Percentiles rank a stretch among this genome's conserved stretches.
Evolutionary conservation across 2,329 filamentous ascomycete species (phyloP).

Genomic region (Talaromyces marneffei): DNA sequence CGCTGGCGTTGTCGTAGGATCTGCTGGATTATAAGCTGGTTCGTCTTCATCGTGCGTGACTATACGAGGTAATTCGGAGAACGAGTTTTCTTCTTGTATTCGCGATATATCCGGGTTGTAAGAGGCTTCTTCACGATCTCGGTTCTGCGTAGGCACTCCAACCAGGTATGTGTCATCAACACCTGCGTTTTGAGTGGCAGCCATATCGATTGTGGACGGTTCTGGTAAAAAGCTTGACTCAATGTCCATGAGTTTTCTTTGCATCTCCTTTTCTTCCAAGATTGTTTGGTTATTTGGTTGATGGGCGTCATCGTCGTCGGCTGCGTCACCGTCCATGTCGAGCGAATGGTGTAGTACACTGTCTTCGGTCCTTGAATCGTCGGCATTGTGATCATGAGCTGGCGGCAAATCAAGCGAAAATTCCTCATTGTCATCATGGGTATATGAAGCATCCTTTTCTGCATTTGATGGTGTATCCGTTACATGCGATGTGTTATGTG

Average conservation of each 20-base stretch:
- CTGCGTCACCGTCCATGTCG: conserved; percentile 15
- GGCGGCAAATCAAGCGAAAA: not conserved
- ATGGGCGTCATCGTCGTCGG: conserved; percentile 24
- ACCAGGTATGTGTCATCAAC: conserved; percentile 43
- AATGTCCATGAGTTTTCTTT: conserved; percentile 54
- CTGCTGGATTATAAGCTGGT: conserved; percentile 4
- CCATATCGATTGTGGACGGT: conserved; percentile 40
- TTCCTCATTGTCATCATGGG: not conserved
- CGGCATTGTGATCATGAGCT: not conserved
- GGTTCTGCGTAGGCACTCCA: conserved; percentile 24
- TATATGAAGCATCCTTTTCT: not conserved
- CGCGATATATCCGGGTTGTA: conserved; percentile 23
- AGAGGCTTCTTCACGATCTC: conserved; percentile 13
- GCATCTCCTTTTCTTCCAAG: conserved; percentile 55
- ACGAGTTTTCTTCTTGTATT: conserved; percentile 6
- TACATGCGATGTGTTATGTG: not conserved
- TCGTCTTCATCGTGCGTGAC: conserved; percentile 14
- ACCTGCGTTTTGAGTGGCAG: conserved; percentile 24
- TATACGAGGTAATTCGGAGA: conserved; percentile 1
- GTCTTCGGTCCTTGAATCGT: not conserved
- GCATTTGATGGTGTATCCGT: not conserved
- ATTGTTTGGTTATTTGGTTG: conserved; percentile 36
- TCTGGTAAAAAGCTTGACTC: conserved; percentile 60
- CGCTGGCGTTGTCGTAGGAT: conserved; percentile 14
- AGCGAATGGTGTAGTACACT: conserved; percentile 4